These are phyloP conservation scores for Leishmania arabica DNA, from an alignment of 208 protist species.

Conservation along the genomic window DNA sequence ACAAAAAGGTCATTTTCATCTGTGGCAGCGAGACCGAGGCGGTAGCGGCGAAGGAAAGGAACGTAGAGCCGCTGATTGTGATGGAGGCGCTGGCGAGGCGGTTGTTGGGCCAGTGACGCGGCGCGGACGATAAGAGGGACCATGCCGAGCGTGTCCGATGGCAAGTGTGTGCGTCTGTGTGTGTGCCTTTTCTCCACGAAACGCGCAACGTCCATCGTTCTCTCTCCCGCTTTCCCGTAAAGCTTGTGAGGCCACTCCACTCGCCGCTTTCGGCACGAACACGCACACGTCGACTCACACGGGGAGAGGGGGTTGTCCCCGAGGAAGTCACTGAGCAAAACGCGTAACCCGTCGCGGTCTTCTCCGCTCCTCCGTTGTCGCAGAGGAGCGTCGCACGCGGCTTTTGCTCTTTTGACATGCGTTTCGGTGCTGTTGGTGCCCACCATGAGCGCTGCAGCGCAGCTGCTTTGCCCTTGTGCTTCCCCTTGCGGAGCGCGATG, in stretches of 20 bases:
- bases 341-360: neutral
- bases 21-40: slow-evolving; percentile 39
- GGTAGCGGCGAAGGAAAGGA: slow-evolving; percentile 32
- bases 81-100: slow-evolving; percentile 33
- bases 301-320: neutral
- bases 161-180: neutral
- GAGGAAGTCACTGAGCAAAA: too few species aligned
- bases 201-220: too few species aligned
- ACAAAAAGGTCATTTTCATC: slow-evolving; percentile 65
- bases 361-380: neutral
- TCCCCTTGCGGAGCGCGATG: neutral
- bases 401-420: neutral
- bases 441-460: neutral
- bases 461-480: neutral
- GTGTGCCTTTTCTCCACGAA: too few species aligned
- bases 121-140: neutral
- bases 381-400: too few species aligned
- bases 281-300: neutral
- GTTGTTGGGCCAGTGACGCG: slow-evolving; percentile 9
- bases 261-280: too few species aligned
- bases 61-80: slow-evolving; percentile 49
- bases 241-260: neutral
- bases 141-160: neutral
- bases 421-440: neutral
- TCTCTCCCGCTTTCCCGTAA: neutral